Evolutionary conservation across 2,329 filamentous ascomycete genomes (phyloP).

Genomic region (Ilyonectria mors-panacis): DNA sequence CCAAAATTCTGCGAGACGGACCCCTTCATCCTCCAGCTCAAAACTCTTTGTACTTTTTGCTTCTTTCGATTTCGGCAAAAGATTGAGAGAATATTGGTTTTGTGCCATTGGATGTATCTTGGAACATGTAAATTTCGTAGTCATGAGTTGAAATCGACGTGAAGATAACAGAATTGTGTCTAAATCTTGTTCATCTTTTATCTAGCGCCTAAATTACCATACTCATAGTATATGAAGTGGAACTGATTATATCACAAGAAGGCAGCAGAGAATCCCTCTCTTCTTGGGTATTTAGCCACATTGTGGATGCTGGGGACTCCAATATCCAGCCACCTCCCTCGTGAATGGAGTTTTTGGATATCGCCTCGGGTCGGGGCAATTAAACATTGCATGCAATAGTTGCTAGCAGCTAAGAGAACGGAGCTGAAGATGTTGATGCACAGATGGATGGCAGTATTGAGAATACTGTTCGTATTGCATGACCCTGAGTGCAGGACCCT

Average conservation of each 20-base stretch:
- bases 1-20: background rate
- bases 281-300: conserved; percentile 14
- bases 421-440: conserved; percentile 34
- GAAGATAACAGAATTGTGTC: conserved; percentile 31
- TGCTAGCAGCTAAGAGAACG: conserved; percentile 41
- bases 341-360: conserved; percentile 41
- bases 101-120: background rate
- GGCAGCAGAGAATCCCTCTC: conserved; percentile 7
- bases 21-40: background rate
- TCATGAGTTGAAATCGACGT: conserved; percentile 1
- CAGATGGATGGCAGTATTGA: conserved; percentile 28
- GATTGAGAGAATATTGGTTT: background rate
- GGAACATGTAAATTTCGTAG: conserved; percentile 1
- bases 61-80: background rate
- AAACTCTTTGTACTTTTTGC: too few relatives aligned
- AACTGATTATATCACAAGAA: conserved; percentile 13
- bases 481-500: conserved; percentile 16
- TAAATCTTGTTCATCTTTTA: background rate
- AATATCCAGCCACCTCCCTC: conserved; percentile 36
- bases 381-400: conserved; percentile 55
- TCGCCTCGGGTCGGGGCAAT: conserved; percentile 51
- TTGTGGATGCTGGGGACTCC: conserved; percentile 38
- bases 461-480: background rate
- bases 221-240: conserved; percentile 26
- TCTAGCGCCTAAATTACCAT: too few relatives aligned